phyloP scores from a whole-genome alignment of 83 land plant genomes.

The Picea abies region DNA sequence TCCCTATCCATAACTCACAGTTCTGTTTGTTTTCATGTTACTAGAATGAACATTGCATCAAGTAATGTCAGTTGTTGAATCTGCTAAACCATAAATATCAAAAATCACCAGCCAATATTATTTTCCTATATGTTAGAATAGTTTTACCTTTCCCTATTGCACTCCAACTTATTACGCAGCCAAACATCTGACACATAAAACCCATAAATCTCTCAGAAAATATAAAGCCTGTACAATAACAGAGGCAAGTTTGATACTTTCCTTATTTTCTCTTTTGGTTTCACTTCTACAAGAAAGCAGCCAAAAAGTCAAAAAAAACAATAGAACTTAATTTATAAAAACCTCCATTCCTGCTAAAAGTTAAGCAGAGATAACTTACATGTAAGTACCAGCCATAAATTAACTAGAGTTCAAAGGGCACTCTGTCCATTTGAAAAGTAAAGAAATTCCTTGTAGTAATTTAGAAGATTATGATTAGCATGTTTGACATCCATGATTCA shows the following conservation, averaged over 20 bases:
- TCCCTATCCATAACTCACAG: no score
- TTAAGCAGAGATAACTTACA: background rate
- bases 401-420: background rate
- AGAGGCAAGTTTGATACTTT: background rate
- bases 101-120: no score
- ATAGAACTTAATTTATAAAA: background rate
- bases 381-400: background rate
- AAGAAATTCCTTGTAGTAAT: background rate
- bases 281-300: background rate
- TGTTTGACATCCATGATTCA: background rate
- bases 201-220: background rate
- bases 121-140: no score
- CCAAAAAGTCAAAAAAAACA: background rate
- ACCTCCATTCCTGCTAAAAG: background rate
- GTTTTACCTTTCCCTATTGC: no score
- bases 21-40: no score
- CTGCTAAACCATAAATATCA: no score
- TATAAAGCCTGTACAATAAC: background rate
- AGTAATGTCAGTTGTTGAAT: no score
- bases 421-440: background rate
- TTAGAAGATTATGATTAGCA: background rate
- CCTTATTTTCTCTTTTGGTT: background rate
- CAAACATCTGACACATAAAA: background rate
- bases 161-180: background rate
- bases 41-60: no score